Percentiles rank a stretch among this genome's conserved stretches.
These are phyloP conservation scores for Artomyces pyxidatus DNA, from an alignment of 768 basidiomycete genomes.

Conservation along the genomic window DNA sequence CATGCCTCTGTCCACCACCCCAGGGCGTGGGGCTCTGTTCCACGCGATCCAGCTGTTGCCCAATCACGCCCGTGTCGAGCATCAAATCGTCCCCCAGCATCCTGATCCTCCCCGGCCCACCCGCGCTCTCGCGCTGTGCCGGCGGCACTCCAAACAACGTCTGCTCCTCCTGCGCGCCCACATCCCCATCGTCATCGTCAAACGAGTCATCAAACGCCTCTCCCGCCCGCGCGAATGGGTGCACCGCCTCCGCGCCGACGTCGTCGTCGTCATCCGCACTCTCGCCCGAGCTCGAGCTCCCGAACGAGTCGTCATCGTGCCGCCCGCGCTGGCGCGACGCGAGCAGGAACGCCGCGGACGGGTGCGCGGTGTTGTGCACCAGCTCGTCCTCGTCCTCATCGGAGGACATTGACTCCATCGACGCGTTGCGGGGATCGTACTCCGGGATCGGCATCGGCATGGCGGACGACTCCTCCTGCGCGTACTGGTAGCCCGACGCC, in stretches of 20 bases:
- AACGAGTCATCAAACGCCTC: conserved; percentile 39
- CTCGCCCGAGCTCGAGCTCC: conserved; percentile 15
- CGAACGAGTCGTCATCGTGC: conserved; percentile 10
- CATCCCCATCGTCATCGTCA: conserved; percentile 32
- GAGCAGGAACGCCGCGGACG: conserved; percentile 67
- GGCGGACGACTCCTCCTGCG: conserved; percentile 3
- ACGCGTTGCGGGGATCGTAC: conserved; percentile 23
- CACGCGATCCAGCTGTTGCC: conserved; percentile 40
- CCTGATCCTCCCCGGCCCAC: conserved; percentile 29
- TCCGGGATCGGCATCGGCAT: background rate
- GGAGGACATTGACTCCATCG: conserved; percentile 47
- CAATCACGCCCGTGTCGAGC: conserved; percentile 57
- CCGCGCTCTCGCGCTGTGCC: conserved; percentile 24
- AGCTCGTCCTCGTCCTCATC: conserved; percentile 46
- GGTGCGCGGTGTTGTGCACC: conserved; percentile 49
- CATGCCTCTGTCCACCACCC: no score
- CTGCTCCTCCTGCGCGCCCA: conserved; percentile 40
- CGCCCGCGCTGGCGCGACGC: conserved; percentile 29
- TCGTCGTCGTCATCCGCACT: conserved; percentile 33
- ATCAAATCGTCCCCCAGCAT: conserved; percentile 58
- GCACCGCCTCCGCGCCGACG: conserved; percentile 40
- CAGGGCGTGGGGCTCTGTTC: conserved; percentile 64
- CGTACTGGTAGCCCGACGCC: conserved; percentile 18
- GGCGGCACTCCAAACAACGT: conserved; percentile 67
- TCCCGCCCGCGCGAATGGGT: conserved; percentile 49